Base-by-base conservation (phyloP, 2,329 filamentous ascomycete genomes). In the Aspergillus sclerotialis region DNA sequence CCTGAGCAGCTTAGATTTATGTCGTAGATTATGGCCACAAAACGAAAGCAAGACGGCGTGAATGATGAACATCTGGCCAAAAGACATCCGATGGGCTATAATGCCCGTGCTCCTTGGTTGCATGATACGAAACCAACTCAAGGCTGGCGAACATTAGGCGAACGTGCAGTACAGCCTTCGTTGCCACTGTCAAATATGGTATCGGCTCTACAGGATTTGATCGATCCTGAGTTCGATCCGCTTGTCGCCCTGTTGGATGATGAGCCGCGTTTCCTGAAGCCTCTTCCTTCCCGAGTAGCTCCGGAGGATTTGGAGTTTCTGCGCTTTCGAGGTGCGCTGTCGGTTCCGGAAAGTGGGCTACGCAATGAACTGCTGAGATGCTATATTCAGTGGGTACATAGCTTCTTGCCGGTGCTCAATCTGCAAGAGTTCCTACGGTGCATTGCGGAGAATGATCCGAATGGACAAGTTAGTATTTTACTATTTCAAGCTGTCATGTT, bases 401-500 rank as follows among this genome's bases (percentile, higher is more conserved):
- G 86, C 9, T 94, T 85, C 56, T 92, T 94, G 85, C 88, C 88
- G 9, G 69, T 93, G 27, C 63, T 94, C 44, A 85, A 78, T 36
- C 48, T 78, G 28, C 70, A 75, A 40, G 71, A 76, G 16, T 70
- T 78, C 40, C 50, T 78, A 4, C 54, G 56, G 33, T 54, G 53
- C 12, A 83, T 63, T 52, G 82, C 47, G 60, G 75, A 55, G 63
- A 76, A 50, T 75, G 82, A 89, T 53, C 83, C 82, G 4, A 67
- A 73, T 30, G 72, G 75, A 38, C 80, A 80, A 57, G 72, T 86
- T 44, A 94, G 88, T 62, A 65, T 94, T 47, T 73, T 94, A 38
- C 67, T 94, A 1, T 94, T 92, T 56, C 88, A 94, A 53, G 83
- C 87, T n/a, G 80, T 94, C 44, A 90, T 94, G 84, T 94, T 94